A percentile compares a stretch with the other conserved stretches of the same genome.
phyloP scores from a whole-genome alignment of 176 grass and related monocot genomes.

The Phragmites australis region DNA sequence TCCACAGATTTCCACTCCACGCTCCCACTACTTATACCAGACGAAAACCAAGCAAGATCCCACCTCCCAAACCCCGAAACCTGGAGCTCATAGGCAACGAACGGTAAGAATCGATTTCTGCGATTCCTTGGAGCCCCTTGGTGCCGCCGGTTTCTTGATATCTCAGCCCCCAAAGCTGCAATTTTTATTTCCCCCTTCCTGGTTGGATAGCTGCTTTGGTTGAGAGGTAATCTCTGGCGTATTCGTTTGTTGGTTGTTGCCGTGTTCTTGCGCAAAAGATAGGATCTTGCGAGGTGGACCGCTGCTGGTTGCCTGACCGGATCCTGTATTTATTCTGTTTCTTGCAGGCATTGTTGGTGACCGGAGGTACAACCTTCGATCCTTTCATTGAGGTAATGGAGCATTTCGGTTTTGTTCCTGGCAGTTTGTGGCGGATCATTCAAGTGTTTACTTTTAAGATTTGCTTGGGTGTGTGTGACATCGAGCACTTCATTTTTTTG shows the following conservation, averaged over 20 bases:
- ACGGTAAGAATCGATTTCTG: background rate
- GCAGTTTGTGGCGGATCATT: background rate
- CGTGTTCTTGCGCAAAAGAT: conserved; percentile 28
- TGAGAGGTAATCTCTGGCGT: conserved; percentile 26
- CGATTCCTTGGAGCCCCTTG: background rate
- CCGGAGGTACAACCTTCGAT: background rate
- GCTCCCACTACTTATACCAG: conserved; percentile 31
- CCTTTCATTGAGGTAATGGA: conserved; percentile 1
- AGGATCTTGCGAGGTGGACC: conserved; percentile 11
- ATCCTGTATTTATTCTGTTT: conserved; percentile 5
- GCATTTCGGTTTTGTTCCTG: background rate
- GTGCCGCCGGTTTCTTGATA: conserved; percentile 8
- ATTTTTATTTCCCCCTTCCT: background rate
- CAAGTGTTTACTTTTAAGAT: background rate
- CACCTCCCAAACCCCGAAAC: background rate
- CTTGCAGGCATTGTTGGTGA: conserved; percentile 21
- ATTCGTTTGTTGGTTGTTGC: background rate
- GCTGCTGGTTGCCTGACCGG: conserved; percentile 3
- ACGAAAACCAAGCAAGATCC: conserved; percentile 14
- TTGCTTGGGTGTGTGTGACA: background rate
- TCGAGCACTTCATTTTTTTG: background rate
- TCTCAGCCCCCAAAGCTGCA: background rate
- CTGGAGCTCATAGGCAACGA: background rate
- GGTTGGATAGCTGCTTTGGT: background rate
- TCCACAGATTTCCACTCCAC: conserved; percentile 43